A percentile compares a stretch with the other conserved stretches of the same genome.
phyloP scores from a whole-genome alignment of 148 eudicot species.

The Agrostemma githago region DNA sequence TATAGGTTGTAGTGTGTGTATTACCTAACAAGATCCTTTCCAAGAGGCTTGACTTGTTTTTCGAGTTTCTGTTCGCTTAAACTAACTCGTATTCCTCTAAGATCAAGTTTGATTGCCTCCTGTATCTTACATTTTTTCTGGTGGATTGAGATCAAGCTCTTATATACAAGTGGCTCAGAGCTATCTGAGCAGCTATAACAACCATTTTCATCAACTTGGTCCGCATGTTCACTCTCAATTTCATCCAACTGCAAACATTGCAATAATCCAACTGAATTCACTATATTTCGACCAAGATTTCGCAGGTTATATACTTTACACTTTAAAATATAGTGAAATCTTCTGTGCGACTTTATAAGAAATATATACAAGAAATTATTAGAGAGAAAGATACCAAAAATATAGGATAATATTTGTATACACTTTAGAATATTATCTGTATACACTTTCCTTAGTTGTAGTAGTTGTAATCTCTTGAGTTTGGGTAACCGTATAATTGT shows the following conservation, averaged over 20 bases:
- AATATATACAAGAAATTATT: too few species aligned
- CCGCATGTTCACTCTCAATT: background rate
- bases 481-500: too few species aligned
- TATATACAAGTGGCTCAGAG: conserved; percentile 29
- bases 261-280: background rate
- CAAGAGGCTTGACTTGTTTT: conserved; percentile 23
- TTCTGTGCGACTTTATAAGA: too few species aligned
- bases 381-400: too few species aligned
- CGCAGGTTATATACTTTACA: background rate
- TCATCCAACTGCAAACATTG: conserved; percentile 18
- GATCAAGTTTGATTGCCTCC: conserved; percentile 28
- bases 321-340: too few species aligned
- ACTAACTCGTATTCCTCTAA: conserved; percentile 31
- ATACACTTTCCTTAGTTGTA: too few species aligned
- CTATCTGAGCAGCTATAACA: conserved; percentile 1
- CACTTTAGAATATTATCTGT: too few species aligned
- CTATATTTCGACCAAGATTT: background rate
- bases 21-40: conserved; percentile 34
- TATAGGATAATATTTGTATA: too few species aligned
- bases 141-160: conserved; percentile 34
- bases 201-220: conserved; percentile 14
- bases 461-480: too few species aligned
- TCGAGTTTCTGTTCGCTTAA: conserved; percentile 39
- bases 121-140: conserved; percentile 31
- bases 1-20: background rate